Evolutionary conservation across 2,329 filamentous ascomycete genomes (phyloP).

Genomic region (Penicillium brasilianum): DNA sequence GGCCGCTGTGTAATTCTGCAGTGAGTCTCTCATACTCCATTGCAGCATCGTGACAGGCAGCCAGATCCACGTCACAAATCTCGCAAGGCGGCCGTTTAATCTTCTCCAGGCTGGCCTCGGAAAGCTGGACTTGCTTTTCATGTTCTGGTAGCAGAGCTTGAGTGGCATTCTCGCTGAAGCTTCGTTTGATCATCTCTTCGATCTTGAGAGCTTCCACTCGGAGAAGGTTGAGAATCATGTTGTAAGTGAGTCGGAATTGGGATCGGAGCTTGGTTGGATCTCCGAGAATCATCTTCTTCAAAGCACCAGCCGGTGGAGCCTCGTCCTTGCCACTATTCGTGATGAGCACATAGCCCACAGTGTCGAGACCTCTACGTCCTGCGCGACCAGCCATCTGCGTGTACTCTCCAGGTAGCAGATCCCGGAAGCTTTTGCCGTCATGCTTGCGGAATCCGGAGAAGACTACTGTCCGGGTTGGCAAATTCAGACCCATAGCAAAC

Average conservation of each 20-base stretch:
- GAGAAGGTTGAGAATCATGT: slow-evolving; percentile 97
- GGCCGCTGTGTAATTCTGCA: slow-evolving; percentile 74
- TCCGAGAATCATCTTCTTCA: slow-evolving; percentile 93
- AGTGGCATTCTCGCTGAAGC: slow-evolving; percentile 97
- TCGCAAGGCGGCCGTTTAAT: slow-evolving; percentile 84
- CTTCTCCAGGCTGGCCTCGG: slow-evolving; percentile 88
- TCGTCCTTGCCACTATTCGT: slow-evolving; percentile 81
- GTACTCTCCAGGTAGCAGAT: slow-evolving; percentile 91
- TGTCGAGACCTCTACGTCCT: slow-evolving; percentile 88
- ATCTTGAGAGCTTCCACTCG: slow-evolving; percentile 97
- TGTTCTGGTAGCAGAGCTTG: slow-evolving; percentile 93
- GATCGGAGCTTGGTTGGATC: slow-evolving; percentile 94
- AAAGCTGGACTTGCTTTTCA: slow-evolving; percentile 89
- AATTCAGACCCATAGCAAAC: slow-evolving; percentile 96
- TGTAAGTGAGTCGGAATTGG: slow-evolving; percentile 96
- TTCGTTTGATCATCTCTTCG: slow-evolving; percentile 99
- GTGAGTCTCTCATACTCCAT: slow-evolving; percentile 83
- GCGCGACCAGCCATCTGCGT: slow-evolving; percentile 98
- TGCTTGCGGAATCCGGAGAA: slow-evolving; percentile 98
- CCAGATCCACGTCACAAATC: slow-evolving; percentile 80
- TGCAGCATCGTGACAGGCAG: slow-evolving; percentile 78
- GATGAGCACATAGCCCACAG: slow-evolving; percentile 92
- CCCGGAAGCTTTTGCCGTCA: slow-evolving; percentile 88
- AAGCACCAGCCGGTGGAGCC: slow-evolving; percentile 79
- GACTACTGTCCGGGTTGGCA: slow-evolving; percentile 94